Base-by-base conservation (phyloP, 495 filamentous ascomycete genomes). In the Tuber brumale region DNA sequence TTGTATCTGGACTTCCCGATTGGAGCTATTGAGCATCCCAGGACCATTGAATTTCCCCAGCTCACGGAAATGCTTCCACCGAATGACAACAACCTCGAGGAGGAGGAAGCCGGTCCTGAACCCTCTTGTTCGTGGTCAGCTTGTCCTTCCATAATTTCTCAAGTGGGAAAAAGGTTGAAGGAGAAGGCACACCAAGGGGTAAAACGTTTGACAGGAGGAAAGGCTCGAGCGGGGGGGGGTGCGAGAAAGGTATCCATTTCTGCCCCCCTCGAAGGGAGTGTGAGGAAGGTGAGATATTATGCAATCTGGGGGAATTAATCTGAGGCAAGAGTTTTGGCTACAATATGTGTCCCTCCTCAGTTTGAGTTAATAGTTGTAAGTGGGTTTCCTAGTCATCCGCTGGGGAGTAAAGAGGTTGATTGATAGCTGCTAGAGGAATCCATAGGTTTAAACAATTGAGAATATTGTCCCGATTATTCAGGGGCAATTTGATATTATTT, bases 211-310 rank as follows among this genome's bases (percentile, higher is more conserved):
- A 12, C n/a, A 14, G 10, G 0, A 27, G 1, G 23, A 9, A 61
- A 31, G n/a, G 12, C 2, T 0, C 51, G 14, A 31, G 48, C 3
- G 23, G 3, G 27, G 48, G 48, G 2, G 23, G 0, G 51, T 19
- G 16, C 44, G n/a, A 61, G 23, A n/a, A 12, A 27, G 10, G n/a
- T 27, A 12, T n/a, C 10, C 10, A 61, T 61, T 61, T 61, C 51
- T 0, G 51, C 9, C 9, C 51, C 51, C 3, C 3, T 61, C 8
- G 3, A 5, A 27, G 51, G 51, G 8, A 61, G 51, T 16, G n/a
- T n/a, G 51, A 61, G 51, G 51, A 61, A 12, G n/a, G 51, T 61
- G 51, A 61, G n/a, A 4, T 61, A 61, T 61, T 61, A 61, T 61
- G 51, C 51, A 14, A 27, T 10, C 9, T 61, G 51, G 51, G 23